phyloP scores from a whole-genome alignment of 306 rosid genomes.

The Fagus crenata region DNA sequence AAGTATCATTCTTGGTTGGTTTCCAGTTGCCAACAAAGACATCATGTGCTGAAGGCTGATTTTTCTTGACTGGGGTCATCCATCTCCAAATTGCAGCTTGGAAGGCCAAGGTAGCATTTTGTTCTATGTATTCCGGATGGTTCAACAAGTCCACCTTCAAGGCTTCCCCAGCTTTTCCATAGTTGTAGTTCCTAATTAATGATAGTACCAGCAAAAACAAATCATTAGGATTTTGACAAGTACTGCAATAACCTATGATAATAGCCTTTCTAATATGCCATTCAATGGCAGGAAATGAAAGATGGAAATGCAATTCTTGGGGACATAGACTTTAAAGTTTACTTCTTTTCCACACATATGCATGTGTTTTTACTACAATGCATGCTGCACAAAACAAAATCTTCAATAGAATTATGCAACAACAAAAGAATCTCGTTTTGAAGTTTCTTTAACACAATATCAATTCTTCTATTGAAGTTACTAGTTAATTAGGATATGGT shows the following conservation, averaged over 20 bases:
- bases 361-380: no score
- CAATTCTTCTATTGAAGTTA: not conserved
- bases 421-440: not conserved
- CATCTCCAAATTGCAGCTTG: constrained; percentile 89
- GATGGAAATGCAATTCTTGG: no score
- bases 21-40: constrained; percentile 85
- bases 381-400: no score
- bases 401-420: no score
- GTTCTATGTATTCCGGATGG: constrained; percentile 93
- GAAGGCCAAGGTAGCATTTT: constrained; percentile 90
- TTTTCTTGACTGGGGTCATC: constrained; percentile 73
- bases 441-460: not conserved
- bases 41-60: constrained; percentile 85
- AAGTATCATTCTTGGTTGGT: constrained; percentile 88
- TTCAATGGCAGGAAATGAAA: no score
- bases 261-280: no score
- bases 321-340: no score
- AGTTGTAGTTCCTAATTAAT: constrained; percentile 85
- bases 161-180: constrained; percentile 72
- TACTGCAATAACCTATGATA: not conserved
- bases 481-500: no score
- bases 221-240: constrained; percentile 4
- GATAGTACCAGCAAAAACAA: constrained; percentile 25
- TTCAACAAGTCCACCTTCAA: constrained; percentile 68
- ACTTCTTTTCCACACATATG: no score